Evolutionary conservation across 208 protist species (phyloP), one percentile per base, ranked within the genome.

Genomic region (Crithidia sp.): DNA sequence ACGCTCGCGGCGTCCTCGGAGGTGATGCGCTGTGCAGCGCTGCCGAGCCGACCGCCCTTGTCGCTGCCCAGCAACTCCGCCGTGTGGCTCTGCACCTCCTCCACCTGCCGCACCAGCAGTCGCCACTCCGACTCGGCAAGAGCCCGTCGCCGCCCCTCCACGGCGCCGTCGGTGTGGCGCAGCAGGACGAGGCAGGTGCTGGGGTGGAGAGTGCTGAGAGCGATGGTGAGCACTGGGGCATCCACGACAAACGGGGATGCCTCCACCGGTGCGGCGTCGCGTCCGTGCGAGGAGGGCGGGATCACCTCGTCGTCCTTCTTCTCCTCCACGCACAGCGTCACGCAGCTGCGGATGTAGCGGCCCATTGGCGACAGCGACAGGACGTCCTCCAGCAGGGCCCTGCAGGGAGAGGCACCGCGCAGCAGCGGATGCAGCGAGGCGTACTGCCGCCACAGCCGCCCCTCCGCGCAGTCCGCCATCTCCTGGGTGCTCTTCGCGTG

Each of bases 111-210:
- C 28, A 39, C 62, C 39, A 83, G 71, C 13, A 68, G 17, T 3
- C 57, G 40, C 43, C 88, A 63, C 40, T 62, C 74, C 19, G 62
- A 17, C 49, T 74, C 43, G 13, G 66, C 40, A 36, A 93, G 13
- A 9, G 71, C 40, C 8, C 71, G 56, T 16, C 84, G 75, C 7
- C 86, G 83, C 2, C 62, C 74, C 41, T 88, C 73, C 9, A 90
- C 79, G 14, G 17, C 63, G 17, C 88, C 90, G 56, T 92, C 84
- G 3, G 80, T 83, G 49, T 82, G 72, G 40, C 86, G 83, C 17
- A 95, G 62, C 16, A 79, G 58, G 5, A 93, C 81, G 41, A 92
- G 64, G 55, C 87, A 84, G 45, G 43, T 60, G 60, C 56, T 67
- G 13, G 36, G 7, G n/a, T 50, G 36, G 54, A 0, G 7, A 39